Evolutionary conservation across 1,284 basidiomycete genomes (phyloP).

Genomic region (Neolentinus lepideus): DNA sequence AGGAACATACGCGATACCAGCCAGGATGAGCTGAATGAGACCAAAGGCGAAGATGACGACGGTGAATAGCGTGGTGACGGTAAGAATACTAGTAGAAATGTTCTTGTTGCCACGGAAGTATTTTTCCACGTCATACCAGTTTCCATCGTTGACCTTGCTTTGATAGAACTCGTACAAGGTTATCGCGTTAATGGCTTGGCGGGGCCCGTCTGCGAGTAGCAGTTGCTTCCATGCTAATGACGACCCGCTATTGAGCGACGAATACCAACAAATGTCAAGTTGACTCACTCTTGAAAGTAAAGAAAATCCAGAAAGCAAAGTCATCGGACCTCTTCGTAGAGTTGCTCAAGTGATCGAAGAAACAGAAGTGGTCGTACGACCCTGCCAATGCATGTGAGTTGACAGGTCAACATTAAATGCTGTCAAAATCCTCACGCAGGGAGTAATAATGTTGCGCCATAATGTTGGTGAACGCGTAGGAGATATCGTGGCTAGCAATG

Average conservation of each 20-base stretch:
- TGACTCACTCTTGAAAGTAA: slow-evolving; percentile 90
- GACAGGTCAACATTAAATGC: slow-evolving; percentile 4
- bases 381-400: slow-evolving; percentile 49
- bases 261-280: slow-evolving; percentile 7
- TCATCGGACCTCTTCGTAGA: slow-evolving; percentile 96
- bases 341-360: slow-evolving; percentile 94
- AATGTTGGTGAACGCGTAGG: slow-evolving; percentile 94
- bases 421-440: slow-evolving; percentile 54
- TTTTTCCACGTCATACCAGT: slow-evolving; percentile 62
- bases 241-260: slow-evolving; percentile 5
- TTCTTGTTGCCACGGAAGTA: slow-evolving; percentile 65
- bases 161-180: slow-evolving; percentile 91
- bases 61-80: slow-evolving; percentile 88
- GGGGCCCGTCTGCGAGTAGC: slow-evolving; percentile 92
- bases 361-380: slow-evolving; percentile 96
- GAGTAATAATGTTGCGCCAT: slow-evolving; percentile 96
- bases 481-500: slow-evolving; percentile 91
- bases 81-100: slow-evolving; percentile 72
- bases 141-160: slow-evolving; percentile 55
- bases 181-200: slow-evolving; percentile 94
- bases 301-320: slow-evolving; percentile 99
- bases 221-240: slow-evolving; percentile 88
- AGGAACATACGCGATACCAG: slow-evolving; percentile 87
- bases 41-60: slow-evolving; percentile 84
- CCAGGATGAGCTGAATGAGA: slow-evolving; percentile 74